Conservation (phyloP, 345 rosid genomes). For the Citrus unshiu region DNA sequence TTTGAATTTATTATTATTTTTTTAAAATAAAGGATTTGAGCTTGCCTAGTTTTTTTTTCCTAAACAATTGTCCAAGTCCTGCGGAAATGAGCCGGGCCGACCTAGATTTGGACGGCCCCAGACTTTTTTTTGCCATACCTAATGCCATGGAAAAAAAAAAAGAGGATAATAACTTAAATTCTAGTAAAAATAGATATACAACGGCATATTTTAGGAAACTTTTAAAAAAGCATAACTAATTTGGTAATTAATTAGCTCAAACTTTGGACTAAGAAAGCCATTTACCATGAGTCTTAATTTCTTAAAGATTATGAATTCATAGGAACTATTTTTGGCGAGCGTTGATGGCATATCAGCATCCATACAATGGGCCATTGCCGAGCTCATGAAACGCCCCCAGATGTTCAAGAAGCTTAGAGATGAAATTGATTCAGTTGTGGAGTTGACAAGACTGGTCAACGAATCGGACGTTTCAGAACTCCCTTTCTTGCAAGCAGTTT, state of each 20-base stretch:
- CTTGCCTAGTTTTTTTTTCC: no score
- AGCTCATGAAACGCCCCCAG: conserved; percentile 23
- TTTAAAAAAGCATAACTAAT: no score
- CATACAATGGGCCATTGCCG: conserved; percentile 33
- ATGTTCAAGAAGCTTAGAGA: conserved; percentile 24
- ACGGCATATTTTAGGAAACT: no score
- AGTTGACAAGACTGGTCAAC: conserved; percentile 13
- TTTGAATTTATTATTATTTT: no score
- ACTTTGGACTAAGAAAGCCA: neutral
- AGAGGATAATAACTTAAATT: no score
- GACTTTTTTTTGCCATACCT: no score
- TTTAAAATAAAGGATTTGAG: fast-evolving
- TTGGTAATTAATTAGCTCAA: neutral
- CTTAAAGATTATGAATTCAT: neutral
- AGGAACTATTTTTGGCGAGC: conserved; percentile 15
- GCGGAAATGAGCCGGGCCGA: fast-evolving
- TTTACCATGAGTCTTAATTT: no score
- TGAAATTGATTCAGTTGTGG: conserved; percentile 23
- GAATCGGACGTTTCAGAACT: conserved; percentile 27
- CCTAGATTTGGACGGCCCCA: fast-evolving
- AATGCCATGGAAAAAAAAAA: no score
- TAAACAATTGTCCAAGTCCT: fast-evolving
- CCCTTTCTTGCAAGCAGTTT: conserved; percentile 29
- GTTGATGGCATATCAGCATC: conserved; percentile 21
- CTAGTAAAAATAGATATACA: no score